Conservation (phyloP, 1,139 yeast species). For the Candida pseudocylindracea region DNA sequence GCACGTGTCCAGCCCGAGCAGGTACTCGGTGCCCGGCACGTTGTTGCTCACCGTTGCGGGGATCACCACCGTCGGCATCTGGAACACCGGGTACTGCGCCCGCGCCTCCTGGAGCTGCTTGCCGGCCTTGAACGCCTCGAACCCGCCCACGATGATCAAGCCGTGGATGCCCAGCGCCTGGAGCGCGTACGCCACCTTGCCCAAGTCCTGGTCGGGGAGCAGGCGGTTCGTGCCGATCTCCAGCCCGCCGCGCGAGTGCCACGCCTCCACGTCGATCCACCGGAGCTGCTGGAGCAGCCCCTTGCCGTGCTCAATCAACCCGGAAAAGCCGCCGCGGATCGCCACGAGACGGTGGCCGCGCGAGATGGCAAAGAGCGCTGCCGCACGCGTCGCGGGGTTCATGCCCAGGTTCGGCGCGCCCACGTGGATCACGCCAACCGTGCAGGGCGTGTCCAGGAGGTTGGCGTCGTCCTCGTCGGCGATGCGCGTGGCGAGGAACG, state of each 20-base stretch:
- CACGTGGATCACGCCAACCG: constrained; percentile 57
- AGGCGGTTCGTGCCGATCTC: constrained; percentile 67
- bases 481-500: constrained; percentile 49
- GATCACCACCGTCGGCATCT: constrained; percentile 57
- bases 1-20: constrained; percentile 64
- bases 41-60: constrained; percentile 75
- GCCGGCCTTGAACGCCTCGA: constrained; percentile 54
- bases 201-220: constrained; percentile 47
- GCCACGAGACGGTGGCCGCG: constrained; percentile 58
- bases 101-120: constrained; percentile 46
- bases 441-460: constrained; percentile 27
- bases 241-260: constrained; percentile 62
- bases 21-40: constrained; percentile 70
- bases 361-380: constrained; percentile 53
- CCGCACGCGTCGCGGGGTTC: constrained; percentile 58
- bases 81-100: constrained; percentile 42
- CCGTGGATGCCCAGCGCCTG: constrained; percentile 58
- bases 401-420: constrained; percentile 78
- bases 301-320: constrained; percentile 35
- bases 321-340: constrained; percentile 56
- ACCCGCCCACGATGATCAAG: constrained; percentile 55
- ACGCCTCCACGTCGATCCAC: constrained; percentile 53
- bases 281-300: constrained; percentile 38
- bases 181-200: constrained; percentile 56
- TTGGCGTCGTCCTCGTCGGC: constrained; percentile 44